Evolutionary conservation across 768 basidiomycete genomes (phyloP), one percentile per base, ranked within the genome.

Genomic region (Leccinum ochraceum): DNA sequence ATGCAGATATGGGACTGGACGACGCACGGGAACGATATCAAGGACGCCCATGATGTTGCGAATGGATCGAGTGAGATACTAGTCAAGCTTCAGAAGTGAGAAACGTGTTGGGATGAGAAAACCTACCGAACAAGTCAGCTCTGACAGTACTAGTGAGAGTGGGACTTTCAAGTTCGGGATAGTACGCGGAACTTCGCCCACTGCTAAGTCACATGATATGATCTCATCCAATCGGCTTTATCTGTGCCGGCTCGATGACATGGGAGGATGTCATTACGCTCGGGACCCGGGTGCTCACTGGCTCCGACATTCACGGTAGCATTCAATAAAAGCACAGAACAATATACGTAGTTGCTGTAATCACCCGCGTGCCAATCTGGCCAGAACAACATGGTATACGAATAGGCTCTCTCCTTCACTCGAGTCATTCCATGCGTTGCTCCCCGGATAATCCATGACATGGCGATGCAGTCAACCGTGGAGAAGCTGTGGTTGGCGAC

Each of bases 21-120:
- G 11, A 80, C 89, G 65, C 72, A 94, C 91, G 57, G 92, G 91
- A 64, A 94, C 89, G 71, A 92, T 82, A 71, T 92, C 90, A 73
- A 92, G 88, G 69, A 92, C 76, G 69, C 90, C 91, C 91, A 92
- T 92, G 60, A 57, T 73, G 55, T 48, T 32, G 44, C 22, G 37
- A 37, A 22, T 0, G 24, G 58, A 67, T 57, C 61, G 66, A 53
- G 37, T 24, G 28, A 57, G 54, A 28, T 60, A 61, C 59, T 69
- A 50, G 57, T 60, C 39, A 17, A 59, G 54, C 34, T 17, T 17
- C 36, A 6, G n/a, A 42, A 16, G 20, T 9, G 42, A 2, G 3
- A 13, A 42, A 17, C 9, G 6, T 2, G n/a, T 10, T 9, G 17
- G 17, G 42, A 8, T 42, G n/a, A 42, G 17, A 42, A 42, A 36